phyloP scores from a whole-genome alignment of 192 early-diverging fungal species.

The Phycomyces blakesleeanus region DNA sequence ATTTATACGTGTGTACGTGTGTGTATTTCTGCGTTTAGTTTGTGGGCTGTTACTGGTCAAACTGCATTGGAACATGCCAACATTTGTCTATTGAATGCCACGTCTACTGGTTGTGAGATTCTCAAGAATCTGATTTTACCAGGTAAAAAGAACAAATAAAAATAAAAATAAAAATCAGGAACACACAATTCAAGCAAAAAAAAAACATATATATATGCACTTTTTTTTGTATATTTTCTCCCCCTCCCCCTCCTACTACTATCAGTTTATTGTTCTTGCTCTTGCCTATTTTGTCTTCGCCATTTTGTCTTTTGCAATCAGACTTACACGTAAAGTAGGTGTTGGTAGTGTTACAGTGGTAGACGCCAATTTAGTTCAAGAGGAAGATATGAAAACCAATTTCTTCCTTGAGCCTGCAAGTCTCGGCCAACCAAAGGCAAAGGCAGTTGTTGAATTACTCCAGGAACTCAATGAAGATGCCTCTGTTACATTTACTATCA shows the following conservation, averaged over 20 bases:
- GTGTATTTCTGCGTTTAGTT: slow-evolving; percentile 43
- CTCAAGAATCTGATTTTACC: slow-evolving; percentile 96
- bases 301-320: too few relatives aligned
- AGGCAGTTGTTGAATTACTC: slow-evolving; percentile 61
- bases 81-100: slow-evolving; percentile 81
- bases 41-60: slow-evolving; percentile 95
- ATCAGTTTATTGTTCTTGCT: too few relatives aligned
- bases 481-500: slow-evolving; percentile 51
- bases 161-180: too few relatives aligned
- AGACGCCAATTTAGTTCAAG: slow-evolving; percentile 64
- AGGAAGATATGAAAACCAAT: slow-evolving; percentile 76
- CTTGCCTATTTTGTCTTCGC: too few relatives aligned
- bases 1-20: neutral
- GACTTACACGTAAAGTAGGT: slow-evolving; percentile 44
- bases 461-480: slow-evolving; percentile 90
- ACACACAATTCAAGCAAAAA: too few relatives aligned
- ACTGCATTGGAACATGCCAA: slow-evolving; percentile 76
- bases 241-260: too few relatives aligned
- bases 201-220: too few relatives aligned
- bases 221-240: too few relatives aligned
- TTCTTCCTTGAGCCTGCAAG: slow-evolving; percentile 81
- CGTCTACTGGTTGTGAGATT: slow-evolving; percentile 82
- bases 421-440: slow-evolving; percentile 63
- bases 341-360: slow-evolving; percentile 87
- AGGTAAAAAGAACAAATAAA: slow-evolving; percentile 49